These are phyloP conservation scores for Fusarium sacchari DNA, from an alignment of 2,329 filamentous ascomycete species.

Conservation along the genomic window DNA sequence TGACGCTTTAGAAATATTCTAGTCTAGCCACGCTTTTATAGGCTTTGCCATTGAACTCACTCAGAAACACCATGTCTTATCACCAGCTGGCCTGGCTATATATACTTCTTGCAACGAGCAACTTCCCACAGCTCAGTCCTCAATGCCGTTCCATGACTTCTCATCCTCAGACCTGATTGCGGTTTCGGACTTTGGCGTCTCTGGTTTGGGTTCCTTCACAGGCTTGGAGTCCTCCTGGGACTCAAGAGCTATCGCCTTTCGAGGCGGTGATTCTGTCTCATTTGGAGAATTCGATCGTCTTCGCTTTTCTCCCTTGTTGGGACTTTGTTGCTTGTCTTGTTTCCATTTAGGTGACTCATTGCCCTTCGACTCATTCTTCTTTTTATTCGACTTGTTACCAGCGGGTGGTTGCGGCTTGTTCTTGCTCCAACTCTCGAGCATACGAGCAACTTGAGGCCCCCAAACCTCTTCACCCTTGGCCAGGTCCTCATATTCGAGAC, in stretches of 20 bases:
- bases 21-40: constrained; percentile 24
- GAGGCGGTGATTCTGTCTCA: constrained; percentile 37
- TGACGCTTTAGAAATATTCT: constrained; percentile 25
- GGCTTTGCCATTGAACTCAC: not conserved
- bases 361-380: constrained; percentile 26
- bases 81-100: not conserved
- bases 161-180: constrained; percentile 50
- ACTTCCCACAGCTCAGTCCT: constrained; percentile 45
- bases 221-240: constrained; percentile 32
- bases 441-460: constrained; percentile 74
- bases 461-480: constrained; percentile 81
- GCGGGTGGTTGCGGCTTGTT: constrained; percentile 32
- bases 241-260: constrained; percentile 45
- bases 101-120: not conserved
- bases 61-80: not conserved
- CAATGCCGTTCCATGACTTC: constrained; percentile 56
- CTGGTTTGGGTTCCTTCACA: constrained; percentile 18
- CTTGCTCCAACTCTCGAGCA: constrained; percentile 57
- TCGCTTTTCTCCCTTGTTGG: constrained; percentile 44
- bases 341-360: constrained; percentile 22
- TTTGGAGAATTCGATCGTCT: constrained; percentile 43
- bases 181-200: constrained; percentile 19
- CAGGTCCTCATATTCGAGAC: constrained; percentile 82
- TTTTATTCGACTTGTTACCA: constrained; percentile 39
- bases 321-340: constrained; percentile 18